phyloP scores from a whole-genome alignment of 345 rosid species.

The Fremontodendron californicum region DNA sequence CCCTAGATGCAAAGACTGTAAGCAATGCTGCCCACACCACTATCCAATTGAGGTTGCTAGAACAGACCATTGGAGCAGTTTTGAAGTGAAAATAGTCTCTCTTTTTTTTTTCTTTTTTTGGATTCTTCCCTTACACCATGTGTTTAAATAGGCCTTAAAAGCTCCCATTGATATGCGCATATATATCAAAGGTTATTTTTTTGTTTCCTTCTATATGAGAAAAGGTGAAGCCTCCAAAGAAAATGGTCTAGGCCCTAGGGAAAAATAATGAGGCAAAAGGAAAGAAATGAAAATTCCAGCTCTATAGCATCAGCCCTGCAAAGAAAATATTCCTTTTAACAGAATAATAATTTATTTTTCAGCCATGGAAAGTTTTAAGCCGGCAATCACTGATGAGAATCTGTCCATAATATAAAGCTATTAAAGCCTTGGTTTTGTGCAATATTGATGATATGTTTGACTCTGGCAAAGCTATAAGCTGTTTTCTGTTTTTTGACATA shows the following conservation, averaged over 20 bases:
- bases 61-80: constrained; percentile 24
- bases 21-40: constrained; percentile 12
- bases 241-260: neutral
- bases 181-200: neutral
- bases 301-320: neutral
- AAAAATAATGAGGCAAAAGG: neutral
- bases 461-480: neutral
- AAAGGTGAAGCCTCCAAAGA: constrained; percentile 13
- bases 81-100: neutral
- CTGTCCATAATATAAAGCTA: neutral
- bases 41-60: constrained; percentile 3
- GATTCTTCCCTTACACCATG: neutral
- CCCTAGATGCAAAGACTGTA: neutral
- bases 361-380: neutral
- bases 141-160: neutral
- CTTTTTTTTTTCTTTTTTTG: neutral
- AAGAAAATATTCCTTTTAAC: neutral
- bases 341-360: neutral
- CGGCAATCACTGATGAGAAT: neutral
- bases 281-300: neutral
- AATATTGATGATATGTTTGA: neutral
- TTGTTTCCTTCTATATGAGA: neutral
- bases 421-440: neutral
- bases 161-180: neutral
- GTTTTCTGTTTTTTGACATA: neutral